These are phyloP conservation scores for Cucumis melo DNA, from an alignment of 306 rosid species.

Conservation along the genomic window DNA sequence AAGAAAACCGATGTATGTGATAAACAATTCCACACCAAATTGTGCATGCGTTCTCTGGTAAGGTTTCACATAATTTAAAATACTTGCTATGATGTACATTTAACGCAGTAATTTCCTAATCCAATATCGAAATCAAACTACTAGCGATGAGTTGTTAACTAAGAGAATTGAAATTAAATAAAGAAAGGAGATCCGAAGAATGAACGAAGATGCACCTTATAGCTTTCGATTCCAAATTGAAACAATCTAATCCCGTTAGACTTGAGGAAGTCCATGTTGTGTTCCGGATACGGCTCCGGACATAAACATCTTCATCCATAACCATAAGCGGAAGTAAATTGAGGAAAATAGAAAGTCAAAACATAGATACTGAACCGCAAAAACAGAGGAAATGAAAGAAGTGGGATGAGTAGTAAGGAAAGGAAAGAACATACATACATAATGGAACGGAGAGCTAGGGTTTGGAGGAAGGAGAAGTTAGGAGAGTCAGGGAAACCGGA, in stretches of 20 bases:
- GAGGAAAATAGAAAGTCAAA: too few species aligned
- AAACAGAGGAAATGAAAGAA: not conserved
- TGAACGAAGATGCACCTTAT: slow-evolving; percentile 39
- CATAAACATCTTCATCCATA: slow-evolving; percentile 51
- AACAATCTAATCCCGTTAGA: slow-evolving; percentile 67
- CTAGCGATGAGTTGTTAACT: not conserved
- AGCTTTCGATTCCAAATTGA: slow-evolving; percentile 92
- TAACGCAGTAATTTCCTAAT: not conserved
- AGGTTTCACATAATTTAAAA: not conserved
- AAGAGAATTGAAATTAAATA: not conserved
- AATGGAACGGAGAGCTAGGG: slow-evolving; percentile 81
- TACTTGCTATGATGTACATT: not conserved
- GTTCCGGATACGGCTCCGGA: slow-evolving; percentile 86
- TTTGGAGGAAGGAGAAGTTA: slow-evolving; percentile 78
- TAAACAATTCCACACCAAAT: not conserved
- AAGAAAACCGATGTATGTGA: not conserved
- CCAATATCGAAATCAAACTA: not conserved
- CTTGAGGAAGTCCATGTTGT: slow-evolving; percentile 76
- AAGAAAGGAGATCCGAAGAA: not conserved
- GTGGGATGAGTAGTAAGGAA: not conserved
- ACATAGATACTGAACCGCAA: not conserved
- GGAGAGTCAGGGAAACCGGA: slow-evolving; percentile 85
- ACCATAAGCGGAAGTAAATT: not conserved
- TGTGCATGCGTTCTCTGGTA: not conserved
- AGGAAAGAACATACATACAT: slow-evolving; percentile 27